Percentiles rank a stretch among this genome's conserved stretches.
Conservation (phyloP, 768 basidiomycete species). For the Heimioporus sp. region DNA sequence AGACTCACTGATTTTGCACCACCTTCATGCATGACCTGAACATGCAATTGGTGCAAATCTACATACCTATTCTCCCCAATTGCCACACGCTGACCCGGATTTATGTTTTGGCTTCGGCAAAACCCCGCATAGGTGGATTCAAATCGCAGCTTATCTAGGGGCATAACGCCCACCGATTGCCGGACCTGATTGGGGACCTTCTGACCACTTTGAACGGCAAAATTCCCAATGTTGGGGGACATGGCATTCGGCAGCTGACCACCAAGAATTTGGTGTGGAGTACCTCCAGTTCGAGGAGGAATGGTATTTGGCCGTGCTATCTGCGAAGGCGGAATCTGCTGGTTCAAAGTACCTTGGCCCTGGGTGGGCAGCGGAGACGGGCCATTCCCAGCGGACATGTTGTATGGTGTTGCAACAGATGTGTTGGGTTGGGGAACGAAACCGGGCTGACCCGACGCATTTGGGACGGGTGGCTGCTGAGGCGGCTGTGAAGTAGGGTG, state of each 20-base stretch:
- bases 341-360: constrained; percentile 13
- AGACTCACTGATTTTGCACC: constrained; percentile 46
- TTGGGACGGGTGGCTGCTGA: constrained; percentile 13
- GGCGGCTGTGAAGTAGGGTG: constrained; percentile 19
- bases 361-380: constrained; percentile 23
- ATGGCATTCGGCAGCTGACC: constrained; percentile 31
- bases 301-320: constrained; percentile 28
- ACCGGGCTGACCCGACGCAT: constrained; percentile 19
- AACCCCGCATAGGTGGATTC: constrained; percentile 50
- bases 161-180: constrained; percentile 22
- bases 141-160: constrained; percentile 53
- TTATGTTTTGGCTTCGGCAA: constrained; percentile 40
- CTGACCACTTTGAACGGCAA: constrained; percentile 20
- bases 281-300: constrained; percentile 39
- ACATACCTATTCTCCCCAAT: constrained; percentile 53
- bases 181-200: constrained; percentile 17
- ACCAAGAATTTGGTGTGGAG: constrained; percentile 36
- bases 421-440: constrained; percentile 18
- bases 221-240: constrained; percentile 34
- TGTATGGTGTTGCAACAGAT: constrained; percentile 14
- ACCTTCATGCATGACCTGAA: constrained; percentile 56
- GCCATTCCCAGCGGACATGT: constrained; percentile 14
- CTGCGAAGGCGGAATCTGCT: constrained; percentile 33
- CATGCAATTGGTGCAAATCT: constrained; percentile 60
- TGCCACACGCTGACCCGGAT: constrained; percentile 40